Percentiles rank a stretch among this genome's conserved stretches.
Conservation (phyloP, 768 basidiomycete genomes). For the Leccinum rimulosum region DNA sequence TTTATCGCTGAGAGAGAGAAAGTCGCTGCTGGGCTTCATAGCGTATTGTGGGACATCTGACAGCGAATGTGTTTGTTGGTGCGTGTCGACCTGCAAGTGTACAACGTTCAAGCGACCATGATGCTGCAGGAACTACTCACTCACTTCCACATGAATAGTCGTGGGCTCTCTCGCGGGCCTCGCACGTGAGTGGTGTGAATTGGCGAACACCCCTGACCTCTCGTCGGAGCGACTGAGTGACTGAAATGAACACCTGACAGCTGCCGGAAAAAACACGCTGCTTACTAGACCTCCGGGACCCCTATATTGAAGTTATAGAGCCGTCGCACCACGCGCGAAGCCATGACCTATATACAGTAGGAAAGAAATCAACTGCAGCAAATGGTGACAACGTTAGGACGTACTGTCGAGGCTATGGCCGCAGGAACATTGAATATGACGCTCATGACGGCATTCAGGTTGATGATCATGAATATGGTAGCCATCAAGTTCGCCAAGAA, state of each 20-base stretch:
- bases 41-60: constrained; percentile 23
- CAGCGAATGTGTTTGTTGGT: constrained; percentile 24
- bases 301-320: constrained; percentile 46
- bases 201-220: constrained; percentile 20
- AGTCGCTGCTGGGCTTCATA: constrained; percentile 23
- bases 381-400: constrained; percentile 13
- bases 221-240: constrained; percentile 18
- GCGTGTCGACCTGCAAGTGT: constrained; percentile 28
- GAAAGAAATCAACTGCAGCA: background rate
- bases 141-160: constrained; percentile 36
- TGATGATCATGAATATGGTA: constrained; percentile 60
- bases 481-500: constrained; percentile 42
- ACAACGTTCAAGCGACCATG: constrained; percentile 1
- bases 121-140: background rate
- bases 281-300: constrained; percentile 32
- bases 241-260: background rate
- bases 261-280: background rate
- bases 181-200: constrained; percentile 14
- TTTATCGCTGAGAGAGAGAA: constrained; percentile 24
- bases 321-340: constrained; percentile 58
- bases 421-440: constrained; percentile 67
- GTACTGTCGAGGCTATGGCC: constrained; percentile 50
- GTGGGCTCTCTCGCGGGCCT: constrained; percentile 16
- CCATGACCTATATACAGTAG: constrained; percentile 45
- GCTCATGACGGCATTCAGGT: constrained; percentile 66